Percentiles rank a stretch among this genome's conserved stretches.
Conservation (phyloP, 495 filamentous ascomycete species). For the Platismatia glauca region DNA sequence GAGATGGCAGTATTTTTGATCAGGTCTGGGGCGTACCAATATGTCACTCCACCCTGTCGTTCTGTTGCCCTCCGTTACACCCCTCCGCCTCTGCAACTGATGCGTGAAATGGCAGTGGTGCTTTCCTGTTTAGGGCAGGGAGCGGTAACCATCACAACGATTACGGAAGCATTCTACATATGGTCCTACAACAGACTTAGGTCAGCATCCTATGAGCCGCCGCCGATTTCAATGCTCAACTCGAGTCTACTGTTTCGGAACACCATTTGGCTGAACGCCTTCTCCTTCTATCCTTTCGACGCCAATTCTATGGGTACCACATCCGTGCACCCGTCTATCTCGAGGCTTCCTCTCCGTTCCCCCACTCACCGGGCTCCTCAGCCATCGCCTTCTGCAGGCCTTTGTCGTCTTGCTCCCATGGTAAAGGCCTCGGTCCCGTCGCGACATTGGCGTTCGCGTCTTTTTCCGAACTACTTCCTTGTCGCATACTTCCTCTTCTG, state of each 20-base stretch:
- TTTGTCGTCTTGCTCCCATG: slow-evolving; percentile 47
- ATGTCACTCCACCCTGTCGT: not conserved
- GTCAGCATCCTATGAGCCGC: not conserved
- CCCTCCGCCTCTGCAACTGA: not conserved
- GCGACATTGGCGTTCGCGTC: slow-evolving; percentile 20
- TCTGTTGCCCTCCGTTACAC: no score
- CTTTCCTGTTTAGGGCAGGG: not conserved
- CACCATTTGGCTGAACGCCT: not conserved
- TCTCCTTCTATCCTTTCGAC: not conserved
- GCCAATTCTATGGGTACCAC: not conserved
- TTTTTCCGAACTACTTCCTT: slow-evolving; percentile 30
- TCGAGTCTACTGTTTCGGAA: not conserved
- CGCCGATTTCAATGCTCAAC: not conserved
- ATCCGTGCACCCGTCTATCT: not conserved
- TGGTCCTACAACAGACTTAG: not conserved
- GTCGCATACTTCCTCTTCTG: slow-evolving; percentile 39
- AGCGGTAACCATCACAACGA: not conserved
- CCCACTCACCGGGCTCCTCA: slow-evolving; percentile 58
- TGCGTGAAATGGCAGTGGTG: not conserved
- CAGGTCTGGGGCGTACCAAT: not conserved
- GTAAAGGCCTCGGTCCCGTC: not conserved
- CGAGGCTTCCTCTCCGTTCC: not conserved
- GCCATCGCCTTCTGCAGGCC: slow-evolving; percentile 47
- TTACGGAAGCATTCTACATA: not conserved
- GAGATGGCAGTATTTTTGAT: not conserved